phyloP scores from a whole-genome alignment of 306 rosid genomes.

The Acacia confusa region DNA sequence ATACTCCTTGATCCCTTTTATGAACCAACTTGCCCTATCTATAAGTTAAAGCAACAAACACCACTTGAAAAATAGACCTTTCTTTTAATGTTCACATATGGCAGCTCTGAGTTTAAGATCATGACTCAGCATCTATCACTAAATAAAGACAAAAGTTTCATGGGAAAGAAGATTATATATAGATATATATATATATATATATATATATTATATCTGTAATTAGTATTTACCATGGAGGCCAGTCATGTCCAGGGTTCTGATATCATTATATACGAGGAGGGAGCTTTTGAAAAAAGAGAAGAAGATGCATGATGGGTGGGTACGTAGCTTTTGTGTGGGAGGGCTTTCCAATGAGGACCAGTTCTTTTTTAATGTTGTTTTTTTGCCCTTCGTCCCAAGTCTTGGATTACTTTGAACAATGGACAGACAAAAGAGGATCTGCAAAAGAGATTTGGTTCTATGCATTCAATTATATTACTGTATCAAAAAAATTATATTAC shows the following conservation, averaged over 20 bases:
- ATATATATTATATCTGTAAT: background rate
- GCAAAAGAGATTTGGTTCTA: constrained; percentile 70
- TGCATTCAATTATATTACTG: no score
- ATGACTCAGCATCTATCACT: constrained; percentile 1
- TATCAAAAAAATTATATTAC: no score
- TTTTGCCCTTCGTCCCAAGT: background rate
- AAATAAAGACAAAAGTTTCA: constrained; percentile 11
- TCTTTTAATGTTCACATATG: background rate
- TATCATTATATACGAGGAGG: background rate
- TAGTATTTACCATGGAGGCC: background rate
- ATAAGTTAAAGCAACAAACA: background rate
- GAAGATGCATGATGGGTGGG: constrained; percentile 13
- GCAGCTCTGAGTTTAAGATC: background rate
- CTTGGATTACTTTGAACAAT: background rate
- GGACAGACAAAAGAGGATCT: constrained; percentile 63
- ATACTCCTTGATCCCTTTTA: background rate
- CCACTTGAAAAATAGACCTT: background rate
- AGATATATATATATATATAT: no score
- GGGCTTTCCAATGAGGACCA: constrained; percentile 37
- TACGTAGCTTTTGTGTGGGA: constrained; percentile 31
- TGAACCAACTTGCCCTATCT: background rate
- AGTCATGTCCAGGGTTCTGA: background rate
- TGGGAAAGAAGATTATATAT: background rate
- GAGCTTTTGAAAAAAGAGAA: background rate
- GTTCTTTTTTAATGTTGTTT: background rate